Base-by-base conservation (phyloP, 495 filamentous ascomycete species). In the Neurospora sp. region DNA sequence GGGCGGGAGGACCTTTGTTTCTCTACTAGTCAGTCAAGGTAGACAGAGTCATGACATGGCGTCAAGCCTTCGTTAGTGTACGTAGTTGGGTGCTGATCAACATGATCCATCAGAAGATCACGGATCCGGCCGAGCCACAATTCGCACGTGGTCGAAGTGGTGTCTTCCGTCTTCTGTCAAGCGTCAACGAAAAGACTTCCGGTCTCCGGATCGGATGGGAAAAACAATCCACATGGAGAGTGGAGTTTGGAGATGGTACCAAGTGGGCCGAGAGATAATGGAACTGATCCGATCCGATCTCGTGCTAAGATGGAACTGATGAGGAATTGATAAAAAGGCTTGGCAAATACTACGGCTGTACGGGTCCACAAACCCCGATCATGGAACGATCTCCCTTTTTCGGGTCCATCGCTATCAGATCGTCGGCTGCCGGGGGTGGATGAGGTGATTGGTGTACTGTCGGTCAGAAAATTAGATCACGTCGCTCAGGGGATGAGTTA, bases 241-340 rank as follows among this genome's bases (percentile, higher is more conserved):
- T 65, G 53, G 53, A 65, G 27, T 35, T 37, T 7, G 27, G 53
- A 65, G 53, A 65, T 65, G 27, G 53, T 65, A 31, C 53, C 27
- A 65, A 65, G 53, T 65, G 53, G 53, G 27, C 27, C 53, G 14
- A 35, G 2, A 65, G 53, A 35, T 65, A 65, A 37, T 37, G 35
- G 35, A 61, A 61, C 20, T 61, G 53, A 65, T 65, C 53, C 27
- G 27, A 37, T 7, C 35, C 35, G 35, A 37, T 37, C 35, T 37
- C 35, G 35, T 37, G 35, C 35, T 5, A 37, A 37, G 35, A 37
- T 37, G 35, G 35, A 37, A 37, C 35, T 65, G 27, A 35, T 35
- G 53, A 73, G 39, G 71, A 76, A 78, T 71, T 74, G 78, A 80
- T 78, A 80, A 80, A 75, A 79, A 72, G 8, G 68, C 77, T 80